Percentiles rank a stretch among this genome's conserved stretches.
phyloP scores from a whole-genome alignment of 2,329 filamentous ascomycete species.

The Penicillium sclerotiorum region DNA sequence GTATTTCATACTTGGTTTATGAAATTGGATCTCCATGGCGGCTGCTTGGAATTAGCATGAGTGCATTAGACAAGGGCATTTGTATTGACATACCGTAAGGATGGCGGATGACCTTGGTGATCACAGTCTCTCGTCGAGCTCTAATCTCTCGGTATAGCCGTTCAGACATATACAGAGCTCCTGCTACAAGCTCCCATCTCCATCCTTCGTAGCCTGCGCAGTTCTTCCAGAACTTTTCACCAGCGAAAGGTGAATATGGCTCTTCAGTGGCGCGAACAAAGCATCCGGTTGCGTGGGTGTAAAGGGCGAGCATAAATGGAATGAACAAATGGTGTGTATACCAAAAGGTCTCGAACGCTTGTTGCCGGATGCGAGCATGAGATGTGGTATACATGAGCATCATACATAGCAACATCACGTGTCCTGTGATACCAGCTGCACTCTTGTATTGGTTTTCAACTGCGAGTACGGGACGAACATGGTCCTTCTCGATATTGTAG shows the following conservation, averaged over 20 bases:
- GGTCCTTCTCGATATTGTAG: constrained; percentile 86
- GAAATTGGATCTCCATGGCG: constrained; percentile 95
- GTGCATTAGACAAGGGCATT: background rate
- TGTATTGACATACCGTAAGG: constrained; percentile 71
- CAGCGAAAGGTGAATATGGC: constrained; percentile 81
- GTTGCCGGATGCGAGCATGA: constrained; percentile 89
- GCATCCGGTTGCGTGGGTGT: constrained; percentile 93
- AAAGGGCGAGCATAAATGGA: constrained; percentile 88
- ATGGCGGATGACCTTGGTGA: constrained; percentile 91
- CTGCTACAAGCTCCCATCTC: constrained; percentile 92
- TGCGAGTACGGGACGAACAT: constrained; percentile 78
- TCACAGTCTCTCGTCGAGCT: constrained; percentile 78
- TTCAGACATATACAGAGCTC: constrained; percentile 82
- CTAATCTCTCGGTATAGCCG: constrained; percentile 90
- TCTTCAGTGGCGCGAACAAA: constrained; percentile 83
- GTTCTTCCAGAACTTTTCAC: constrained; percentile 80
- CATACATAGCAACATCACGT: constrained; percentile 99
- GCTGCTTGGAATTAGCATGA: constrained; percentile 55
- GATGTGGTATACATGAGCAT: constrained; percentile 96
- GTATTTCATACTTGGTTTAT: constrained; percentile 95
- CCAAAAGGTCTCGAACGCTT: constrained; percentile 98
- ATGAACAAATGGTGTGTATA: constrained; percentile 99
- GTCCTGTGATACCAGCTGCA: constrained; percentile 88
- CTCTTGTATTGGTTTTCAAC: constrained; percentile 90
- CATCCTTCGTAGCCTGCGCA: constrained; percentile 95